These are phyloP conservation scores for Trypanosoma theileri DNA, from an alignment of 208 protist genomes.

Conservation along the genomic window DNA sequence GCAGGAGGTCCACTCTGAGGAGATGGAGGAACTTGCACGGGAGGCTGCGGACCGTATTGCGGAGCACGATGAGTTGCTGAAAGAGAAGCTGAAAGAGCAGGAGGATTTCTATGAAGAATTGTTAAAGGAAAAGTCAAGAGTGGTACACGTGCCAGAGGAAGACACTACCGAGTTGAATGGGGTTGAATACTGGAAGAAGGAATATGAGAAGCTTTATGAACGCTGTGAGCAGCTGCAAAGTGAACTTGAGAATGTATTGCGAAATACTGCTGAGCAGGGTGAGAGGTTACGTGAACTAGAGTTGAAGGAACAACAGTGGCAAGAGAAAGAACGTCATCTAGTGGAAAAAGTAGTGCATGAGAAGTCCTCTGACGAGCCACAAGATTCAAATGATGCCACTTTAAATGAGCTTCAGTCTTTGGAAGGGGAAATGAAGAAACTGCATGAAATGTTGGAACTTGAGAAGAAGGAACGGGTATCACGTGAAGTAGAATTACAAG, in stretches of 20 bases:
- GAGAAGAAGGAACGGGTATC: conserved; percentile 35
- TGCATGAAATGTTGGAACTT: conserved; percentile 27
- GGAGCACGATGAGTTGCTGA: conserved; percentile 49
- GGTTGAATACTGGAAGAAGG: conserved; percentile 23
- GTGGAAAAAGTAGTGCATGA: neutral
- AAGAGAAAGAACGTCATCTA: conserved; percentile 18
- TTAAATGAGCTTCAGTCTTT: neutral
- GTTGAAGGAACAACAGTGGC: conserved; percentile 15
- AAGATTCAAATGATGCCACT: neutral
- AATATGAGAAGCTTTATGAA: conserved; percentile 35
- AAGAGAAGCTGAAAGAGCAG: conserved; percentile 33
- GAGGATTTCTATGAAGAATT: conserved; percentile 16
- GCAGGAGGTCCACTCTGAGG: conserved; percentile 39
- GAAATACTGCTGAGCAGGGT: neutral
- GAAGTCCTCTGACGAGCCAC: neutral
- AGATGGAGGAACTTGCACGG: conserved; percentile 49
- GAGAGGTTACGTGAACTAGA: conserved; percentile 6
- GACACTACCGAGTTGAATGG: neutral
- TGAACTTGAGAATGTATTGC: conserved; percentile 17
- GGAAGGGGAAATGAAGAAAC: neutral
- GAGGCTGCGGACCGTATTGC: conserved; percentile 55
- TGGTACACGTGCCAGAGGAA: neutral
- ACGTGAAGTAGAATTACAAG: conserved; percentile 1
- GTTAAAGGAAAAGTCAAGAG: neutral
- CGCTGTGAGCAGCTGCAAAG: conserved; percentile 51